Base-by-base conservation (phyloP, 2,329 filamentous ascomycete species). In the Penicillium nordicum region DNA sequence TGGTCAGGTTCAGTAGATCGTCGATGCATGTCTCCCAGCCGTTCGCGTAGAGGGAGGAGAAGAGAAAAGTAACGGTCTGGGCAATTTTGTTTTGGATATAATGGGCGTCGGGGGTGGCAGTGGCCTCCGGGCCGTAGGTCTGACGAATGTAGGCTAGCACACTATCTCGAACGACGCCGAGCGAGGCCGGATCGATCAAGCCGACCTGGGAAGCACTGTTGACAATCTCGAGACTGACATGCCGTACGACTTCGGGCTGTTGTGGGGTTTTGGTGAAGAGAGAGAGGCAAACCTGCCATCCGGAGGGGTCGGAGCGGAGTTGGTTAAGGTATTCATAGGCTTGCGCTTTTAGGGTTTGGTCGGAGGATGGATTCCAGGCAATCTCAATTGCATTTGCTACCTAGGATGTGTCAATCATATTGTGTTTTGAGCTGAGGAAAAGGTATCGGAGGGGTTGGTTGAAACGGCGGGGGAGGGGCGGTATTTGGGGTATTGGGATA, bases 371-470 rank as follows among this genome's bases (percentile, higher is more conserved):
- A 76, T 93, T 88, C 80, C 87, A 94, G 76, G 91, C 90, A 78
- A 97, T 95, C 76, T 94, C 86, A 79, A 97, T 94, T 76, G 94
- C 94, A 79, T 90, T 93, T 79, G 94, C 89, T 75, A 97, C 87
- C 90, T 97, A 56, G 50, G 11, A 56, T 27, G 45, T 62, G 62
- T 69, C 60, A 69, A 58, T 59, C 29, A 56, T 57, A 48, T 57
- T 56, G 50, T 41, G 27, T 44, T 11, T 44, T 44, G 16, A 42
- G 38, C 21, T 36, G 56, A 57, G 53, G 21, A 43, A 21, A 27
- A 46, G 12, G 29, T 38, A 14, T 37, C 18, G 50, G 65, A 57
- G 57, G 57, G 57, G 58, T 50, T 45, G 50, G 47, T 51, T 53
- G 48, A 57, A 52, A 56, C 55, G 55, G 57, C 47, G 55, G 60